phyloP scores from a whole-genome alignment of 1,139 yeast genomes.

The Debaryomyces coudertii region DNA sequence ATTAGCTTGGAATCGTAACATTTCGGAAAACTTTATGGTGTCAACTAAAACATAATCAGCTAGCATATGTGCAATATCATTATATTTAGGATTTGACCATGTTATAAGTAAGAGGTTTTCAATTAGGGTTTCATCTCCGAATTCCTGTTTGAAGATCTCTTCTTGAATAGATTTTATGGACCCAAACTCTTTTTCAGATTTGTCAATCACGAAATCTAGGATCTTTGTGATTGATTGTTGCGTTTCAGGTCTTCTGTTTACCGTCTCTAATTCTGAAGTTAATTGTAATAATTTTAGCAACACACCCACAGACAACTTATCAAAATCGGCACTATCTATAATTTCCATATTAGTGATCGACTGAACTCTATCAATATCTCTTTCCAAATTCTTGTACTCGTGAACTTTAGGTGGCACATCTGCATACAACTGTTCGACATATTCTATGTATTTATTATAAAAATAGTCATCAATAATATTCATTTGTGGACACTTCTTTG shows the following conservation, averaged over 20 bases:
- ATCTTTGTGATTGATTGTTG: slow-evolving; percentile 11
- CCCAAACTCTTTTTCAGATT: slow-evolving; percentile 8
- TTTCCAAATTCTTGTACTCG: slow-evolving; percentile 37
- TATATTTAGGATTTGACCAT: slow-evolving; percentile 16
- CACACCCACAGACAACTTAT: slow-evolving; percentile 15
- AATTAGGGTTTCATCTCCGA: slow-evolving; percentile 30
- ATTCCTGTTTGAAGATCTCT: slow-evolving; percentile 24
- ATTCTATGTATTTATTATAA: slow-evolving; percentile 24
- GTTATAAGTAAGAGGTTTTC: slow-evolving; percentile 23
- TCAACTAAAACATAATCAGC: slow-evolving; percentile 23
- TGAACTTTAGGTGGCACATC: slow-evolving; percentile 37
- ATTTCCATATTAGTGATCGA: slow-evolving; percentile 17
- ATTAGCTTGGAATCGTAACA: slow-evolving; percentile 25
- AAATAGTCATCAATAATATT: slow-evolving; percentile 24
- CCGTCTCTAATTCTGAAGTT: slow-evolving; percentile 29
- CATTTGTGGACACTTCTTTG: slow-evolving; percentile 8
- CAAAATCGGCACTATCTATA: slow-evolving; percentile 13
- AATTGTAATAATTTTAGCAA: slow-evolving; percentile 25
- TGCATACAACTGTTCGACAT: slow-evolving; percentile 34
- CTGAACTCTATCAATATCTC: slow-evolving; percentile 37
- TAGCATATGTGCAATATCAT: slow-evolving; percentile 16
- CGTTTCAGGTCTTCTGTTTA: slow-evolving; percentile 17
- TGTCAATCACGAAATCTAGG: slow-evolving; percentile 12
- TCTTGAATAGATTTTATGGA: slow-evolving; percentile 19
- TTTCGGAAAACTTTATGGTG: slow-evolving; percentile 27